Evolutionary conservation across 768 basidiomycete species (phyloP).

Genomic region (Nevesoporus exiguus): DNA sequence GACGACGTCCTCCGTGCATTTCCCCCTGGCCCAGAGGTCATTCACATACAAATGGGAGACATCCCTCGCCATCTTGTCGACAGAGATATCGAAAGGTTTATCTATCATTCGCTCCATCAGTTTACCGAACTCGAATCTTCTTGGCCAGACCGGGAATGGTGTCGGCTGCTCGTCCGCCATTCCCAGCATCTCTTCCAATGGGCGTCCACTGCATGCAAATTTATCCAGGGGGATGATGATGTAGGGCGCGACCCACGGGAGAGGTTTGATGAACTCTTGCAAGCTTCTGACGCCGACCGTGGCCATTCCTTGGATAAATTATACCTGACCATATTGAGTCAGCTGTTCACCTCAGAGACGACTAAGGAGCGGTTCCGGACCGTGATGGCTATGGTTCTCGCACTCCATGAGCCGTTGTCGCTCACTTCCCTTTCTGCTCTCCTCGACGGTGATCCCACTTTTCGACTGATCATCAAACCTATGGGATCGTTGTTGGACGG

Average conservation of each 20-base stretch:
- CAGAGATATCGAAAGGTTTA: neutral
- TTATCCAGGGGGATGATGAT: neutral
- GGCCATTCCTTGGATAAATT: neutral
- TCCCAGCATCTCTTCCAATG: neutral
- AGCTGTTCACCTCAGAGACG: neutral
- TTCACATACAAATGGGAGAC: neutral
- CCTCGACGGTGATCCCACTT: neutral
- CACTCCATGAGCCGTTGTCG: neutral
- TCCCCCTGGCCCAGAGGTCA: neutral
- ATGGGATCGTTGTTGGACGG: neutral
- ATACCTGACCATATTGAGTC: neutral
- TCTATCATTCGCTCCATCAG: neutral
- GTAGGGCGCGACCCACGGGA: neutral
- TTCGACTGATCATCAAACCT: neutral
- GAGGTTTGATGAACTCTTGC: neutral
- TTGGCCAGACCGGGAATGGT: conserved; percentile 5
- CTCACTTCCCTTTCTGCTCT: neutral
- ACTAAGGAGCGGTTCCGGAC: neutral
- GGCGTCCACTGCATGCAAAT: neutral
- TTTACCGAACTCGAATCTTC: neutral
- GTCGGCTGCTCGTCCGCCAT: neutral
- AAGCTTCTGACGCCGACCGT: neutral
- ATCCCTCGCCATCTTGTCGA: neutral
- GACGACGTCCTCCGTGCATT: neutral
- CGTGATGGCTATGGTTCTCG: neutral